Conservation (phyloP, 495 filamentous ascomycete species). For the Astrocystis sublimbata region DNA sequence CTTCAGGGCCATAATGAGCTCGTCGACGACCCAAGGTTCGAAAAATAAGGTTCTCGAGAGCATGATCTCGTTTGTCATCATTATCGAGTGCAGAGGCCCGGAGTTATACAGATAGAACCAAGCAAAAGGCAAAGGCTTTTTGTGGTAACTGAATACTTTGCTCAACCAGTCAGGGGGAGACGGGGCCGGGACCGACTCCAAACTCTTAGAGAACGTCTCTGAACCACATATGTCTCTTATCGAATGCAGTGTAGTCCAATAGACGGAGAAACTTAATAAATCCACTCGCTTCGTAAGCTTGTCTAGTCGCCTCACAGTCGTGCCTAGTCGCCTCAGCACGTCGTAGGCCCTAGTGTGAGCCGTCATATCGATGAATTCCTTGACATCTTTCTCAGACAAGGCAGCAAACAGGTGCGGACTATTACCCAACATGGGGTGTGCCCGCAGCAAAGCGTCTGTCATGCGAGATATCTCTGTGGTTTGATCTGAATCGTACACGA, state of each 20-base stretch:
- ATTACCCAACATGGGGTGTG: too few species aligned
- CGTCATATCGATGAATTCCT: slow-evolving; percentile 7
- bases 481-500: background rate
- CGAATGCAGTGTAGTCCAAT: slow-evolving; percentile 16
- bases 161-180: slow-evolving; percentile 13
- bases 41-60: slow-evolving; percentile 17
- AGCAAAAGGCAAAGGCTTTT: background rate
- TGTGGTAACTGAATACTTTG: slow-evolving; percentile 1
- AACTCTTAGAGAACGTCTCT: slow-evolving; percentile 9
- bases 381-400: slow-evolving; percentile 12
- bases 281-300: slow-evolving; percentile 19
- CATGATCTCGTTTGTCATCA: slow-evolving; percentile 7
- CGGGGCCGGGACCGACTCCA: slow-evolving; percentile 11
- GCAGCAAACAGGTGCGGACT: too few species aligned
- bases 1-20: slow-evolving; percentile 38
- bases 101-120: background rate
- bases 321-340: background rate
- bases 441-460: slow-evolving; percentile 15
- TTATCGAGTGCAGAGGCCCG: slow-evolving; percentile 5
- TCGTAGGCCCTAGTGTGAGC: too few species aligned
- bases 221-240: slow-evolving; percentile 9
- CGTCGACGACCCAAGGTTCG: slow-evolving; percentile 26
- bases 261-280: slow-evolving; percentile 18
- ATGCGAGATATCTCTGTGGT: background rate
- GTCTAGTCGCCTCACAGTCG: slow-evolving; percentile 18